These are phyloP conservation scores for Tylopilus orsonianus DNA, from an alignment of 1,284 basidiomycete species.

Conservation along the genomic window DNA sequence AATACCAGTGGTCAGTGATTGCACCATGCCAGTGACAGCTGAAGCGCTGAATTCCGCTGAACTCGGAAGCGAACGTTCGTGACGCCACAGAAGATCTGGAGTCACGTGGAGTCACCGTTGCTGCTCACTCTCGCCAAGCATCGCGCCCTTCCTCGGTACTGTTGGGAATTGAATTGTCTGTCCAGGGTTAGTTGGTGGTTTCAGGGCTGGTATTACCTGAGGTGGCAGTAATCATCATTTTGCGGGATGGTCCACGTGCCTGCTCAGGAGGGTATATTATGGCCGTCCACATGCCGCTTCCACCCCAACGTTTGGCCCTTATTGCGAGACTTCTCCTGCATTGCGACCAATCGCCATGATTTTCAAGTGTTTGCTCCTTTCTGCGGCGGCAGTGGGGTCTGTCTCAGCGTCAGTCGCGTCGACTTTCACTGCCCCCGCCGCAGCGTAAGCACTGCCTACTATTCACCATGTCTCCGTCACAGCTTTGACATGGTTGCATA, in stretches of 20 bases:
- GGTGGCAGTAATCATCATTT: too few relatives aligned
- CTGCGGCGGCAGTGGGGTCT: constrained; percentile 16
- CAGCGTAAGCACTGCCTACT: constrained; percentile 21
- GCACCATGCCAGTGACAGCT: too few relatives aligned
- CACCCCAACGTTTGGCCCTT: neutral
- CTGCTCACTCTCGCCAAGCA: neutral
- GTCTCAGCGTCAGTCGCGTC: constrained; percentile 29
- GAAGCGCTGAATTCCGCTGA: too few relatives aligned
- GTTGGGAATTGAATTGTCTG: too few relatives aligned
- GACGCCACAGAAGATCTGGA: neutral
- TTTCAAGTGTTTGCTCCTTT: constrained; percentile 12
- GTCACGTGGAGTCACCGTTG: constrained; percentile 1
- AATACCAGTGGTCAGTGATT: too few relatives aligned
- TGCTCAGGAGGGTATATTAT: constrained; percentile 12
- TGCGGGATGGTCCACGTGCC: neutral
- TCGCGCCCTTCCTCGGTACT: too few relatives aligned
- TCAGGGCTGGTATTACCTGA: neutral
- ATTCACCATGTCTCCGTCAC: neutral
- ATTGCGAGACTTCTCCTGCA: neutral
- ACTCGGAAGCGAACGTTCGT: constrained; percentile 7
- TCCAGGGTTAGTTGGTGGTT: too few relatives aligned
- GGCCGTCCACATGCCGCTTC: neutral
- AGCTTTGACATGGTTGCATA: constrained; percentile 9
- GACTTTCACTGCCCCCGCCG: constrained; percentile 31
- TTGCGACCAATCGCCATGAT: constrained; percentile 22